Conservation (phyloP, 306 rosid species). For the Herpetospermum pedunculosum region DNA sequence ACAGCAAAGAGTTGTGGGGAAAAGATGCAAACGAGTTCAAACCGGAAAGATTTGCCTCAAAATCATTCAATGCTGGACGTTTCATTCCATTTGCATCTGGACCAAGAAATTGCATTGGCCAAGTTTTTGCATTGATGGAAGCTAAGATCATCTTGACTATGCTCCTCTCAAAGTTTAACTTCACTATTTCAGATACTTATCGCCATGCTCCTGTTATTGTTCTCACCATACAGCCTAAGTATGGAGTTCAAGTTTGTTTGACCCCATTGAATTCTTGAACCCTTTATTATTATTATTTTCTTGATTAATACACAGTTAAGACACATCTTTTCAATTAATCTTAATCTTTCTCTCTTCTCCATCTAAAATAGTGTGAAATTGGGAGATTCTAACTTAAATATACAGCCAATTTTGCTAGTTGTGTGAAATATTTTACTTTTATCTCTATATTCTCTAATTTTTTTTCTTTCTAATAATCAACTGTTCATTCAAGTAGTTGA, state of each 20-base stretch:
- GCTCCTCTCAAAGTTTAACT: slow-evolving; percentile 59
- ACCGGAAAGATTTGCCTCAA: slow-evolving; percentile 74
- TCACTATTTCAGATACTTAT: slow-evolving; percentile 52
- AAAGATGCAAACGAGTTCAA: slow-evolving; percentile 86
- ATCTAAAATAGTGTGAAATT: too few species aligned
- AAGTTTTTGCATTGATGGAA: slow-evolving; percentile 84
- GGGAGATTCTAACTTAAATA: too few species aligned
- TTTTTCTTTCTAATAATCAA: too few species aligned
- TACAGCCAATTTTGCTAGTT: too few species aligned
- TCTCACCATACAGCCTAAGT: slow-evolving; percentile 83
- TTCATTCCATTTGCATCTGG: slow-evolving; percentile 84
- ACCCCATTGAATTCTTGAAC: slow-evolving; percentile 31
- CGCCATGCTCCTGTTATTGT: slow-evolving; percentile 87
- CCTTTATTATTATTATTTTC: background rate
- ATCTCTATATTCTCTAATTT: too few species aligned
- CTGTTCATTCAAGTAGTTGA: too few species aligned
- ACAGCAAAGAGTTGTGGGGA: slow-evolving; percentile 78
- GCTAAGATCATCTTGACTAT: slow-evolving; percentile 82
- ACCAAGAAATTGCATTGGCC: slow-evolving; percentile 86
- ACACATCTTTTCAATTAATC: background rate
- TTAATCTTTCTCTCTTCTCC: background rate
- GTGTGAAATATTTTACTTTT: too few species aligned
- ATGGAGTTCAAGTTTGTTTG: slow-evolving; percentile 84
- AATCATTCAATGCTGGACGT: slow-evolving; percentile 48
- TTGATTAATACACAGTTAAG: background rate